These are phyloP conservation scores for Escovopsis sp. DNA, from an alignment of 2,329 filamentous ascomycete species.

Conservation along the genomic window DNA sequence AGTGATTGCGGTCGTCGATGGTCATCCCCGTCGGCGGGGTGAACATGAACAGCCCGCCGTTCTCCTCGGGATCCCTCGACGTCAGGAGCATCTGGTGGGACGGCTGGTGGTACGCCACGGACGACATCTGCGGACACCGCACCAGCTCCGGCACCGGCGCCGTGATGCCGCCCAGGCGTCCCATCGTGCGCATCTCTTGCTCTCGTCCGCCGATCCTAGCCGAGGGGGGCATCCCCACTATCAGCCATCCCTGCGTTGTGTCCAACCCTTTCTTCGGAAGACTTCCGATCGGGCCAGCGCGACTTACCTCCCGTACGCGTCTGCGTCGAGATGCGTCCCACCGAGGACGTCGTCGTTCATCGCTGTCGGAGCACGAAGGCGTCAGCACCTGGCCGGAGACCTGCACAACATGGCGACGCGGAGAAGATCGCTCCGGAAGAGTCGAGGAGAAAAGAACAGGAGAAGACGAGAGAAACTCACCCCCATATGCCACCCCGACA, in stretches of 20 bases:
- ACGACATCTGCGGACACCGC: constrained; percentile 25
- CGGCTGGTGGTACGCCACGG: constrained; percentile 30
- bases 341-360: constrained; percentile 19
- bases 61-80: constrained; percentile 18
- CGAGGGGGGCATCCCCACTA: background rate
- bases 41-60: constrained; percentile 22
- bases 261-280: no score
- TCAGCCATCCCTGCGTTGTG: background rate
- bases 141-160: constrained; percentile 17
- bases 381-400: background rate
- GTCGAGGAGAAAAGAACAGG: no score
- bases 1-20: constrained; percentile 17
- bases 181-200: background rate
- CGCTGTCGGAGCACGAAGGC: constrained; percentile 10
- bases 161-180: background rate
- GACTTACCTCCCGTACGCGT: constrained; percentile 26
- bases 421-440: no score
- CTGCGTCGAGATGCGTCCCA: constrained; percentile 27
- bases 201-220: background rate
- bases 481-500: constrained; percentile 27
- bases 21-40: constrained; percentile 17
- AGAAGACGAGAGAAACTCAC: constrained; percentile 18
- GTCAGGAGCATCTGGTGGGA: constrained; percentile 28
- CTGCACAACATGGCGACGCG: no score
- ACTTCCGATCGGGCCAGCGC: no score